These are phyloP conservation scores for Physcomitrellopsis africana DNA, from an alignment of 225 moss, liverwort and hornwort genomes.

Conservation along the genomic window DNA sequence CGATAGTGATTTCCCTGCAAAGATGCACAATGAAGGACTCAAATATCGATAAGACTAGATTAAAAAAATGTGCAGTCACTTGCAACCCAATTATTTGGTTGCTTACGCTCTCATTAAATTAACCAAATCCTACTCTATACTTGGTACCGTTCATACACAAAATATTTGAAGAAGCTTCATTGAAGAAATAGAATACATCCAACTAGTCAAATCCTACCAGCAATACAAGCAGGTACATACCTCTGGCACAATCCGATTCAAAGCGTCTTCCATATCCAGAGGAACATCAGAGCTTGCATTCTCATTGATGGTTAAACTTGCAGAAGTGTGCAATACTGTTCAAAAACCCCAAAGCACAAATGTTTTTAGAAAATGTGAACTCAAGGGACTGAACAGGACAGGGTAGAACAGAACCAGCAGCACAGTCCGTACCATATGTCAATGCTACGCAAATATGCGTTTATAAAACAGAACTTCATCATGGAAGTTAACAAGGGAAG, in stretches of 20 bases:
- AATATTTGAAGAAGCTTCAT: conserved; percentile 3
- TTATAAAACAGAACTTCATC: neutral
- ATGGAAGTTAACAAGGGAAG: neutral
- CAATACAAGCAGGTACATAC: conserved; percentile 39
- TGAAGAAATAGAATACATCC: conserved; percentile 4
- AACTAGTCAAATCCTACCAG: conserved; percentile 11
- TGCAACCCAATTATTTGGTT: conserved; percentile 11
- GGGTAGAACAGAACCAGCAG: conserved; percentile 8
- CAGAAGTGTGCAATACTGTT: conserved; percentile 97
- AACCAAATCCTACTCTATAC: neutral
- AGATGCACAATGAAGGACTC: conserved; percentile 8
- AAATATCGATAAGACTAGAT: neutral
- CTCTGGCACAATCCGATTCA: conserved; percentile 96
- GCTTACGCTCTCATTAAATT: neutral
- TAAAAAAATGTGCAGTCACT: conserved; percentile 3
- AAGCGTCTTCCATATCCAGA: conserved; percentile 96
- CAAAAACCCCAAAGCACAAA: conserved; percentile 17
- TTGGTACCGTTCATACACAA: neutral
- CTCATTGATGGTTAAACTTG: conserved; percentile 98
- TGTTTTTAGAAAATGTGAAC: neutral
- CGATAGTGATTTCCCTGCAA: conserved; percentile 89
- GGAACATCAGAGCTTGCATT: conserved; percentile 99
- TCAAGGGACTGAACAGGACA: neutral
- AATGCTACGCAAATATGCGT: conserved; percentile 1
- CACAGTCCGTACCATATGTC: neutral